phyloP scores from a whole-genome alignment of 441 rosid genomes.

The Breynia disticha region DNA sequence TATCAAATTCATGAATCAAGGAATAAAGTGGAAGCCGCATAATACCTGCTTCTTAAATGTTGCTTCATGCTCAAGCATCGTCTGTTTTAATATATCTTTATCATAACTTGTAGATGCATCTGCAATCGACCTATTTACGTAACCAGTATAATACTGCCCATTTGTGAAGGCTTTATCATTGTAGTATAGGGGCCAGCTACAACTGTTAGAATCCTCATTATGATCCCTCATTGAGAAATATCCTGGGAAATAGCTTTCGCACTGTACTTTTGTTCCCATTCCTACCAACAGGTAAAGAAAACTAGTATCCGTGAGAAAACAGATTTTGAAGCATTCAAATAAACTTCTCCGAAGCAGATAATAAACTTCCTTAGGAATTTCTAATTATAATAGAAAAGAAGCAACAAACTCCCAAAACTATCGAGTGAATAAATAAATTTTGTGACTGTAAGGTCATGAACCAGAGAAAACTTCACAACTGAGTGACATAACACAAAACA shows the following conservation, averaged over 20 bases:
- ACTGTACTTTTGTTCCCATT: conserved; percentile 83
- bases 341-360: too few species aligned
- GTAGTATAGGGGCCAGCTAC: conserved; percentile 60
- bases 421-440: too few species aligned
- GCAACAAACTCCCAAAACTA: too few species aligned
- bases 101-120: conserved; percentile 47
- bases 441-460: too few species aligned
- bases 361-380: too few species aligned
- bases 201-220: conserved; percentile 65
- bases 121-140: conserved; percentile 33
- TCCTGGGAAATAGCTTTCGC: conserved; percentile 56
- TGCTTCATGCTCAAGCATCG: conserved; percentile 84
- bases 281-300: conserved; percentile 33
- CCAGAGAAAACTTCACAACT: too few species aligned
- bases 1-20: not conserved
- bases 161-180: conserved; percentile 42
- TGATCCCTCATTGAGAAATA: conserved; percentile 81
- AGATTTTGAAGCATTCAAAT: too few species aligned
- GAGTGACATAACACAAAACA: too few species aligned
- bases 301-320: not conserved
- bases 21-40: conserved; percentile 4
- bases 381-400: too few species aligned
- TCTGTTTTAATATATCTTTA: conserved; percentile 58
- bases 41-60: conserved; percentile 82
- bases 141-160: conserved; percentile 53